Base-by-base conservation (phyloP, 306 rosid species). In the Fagus sylvatica region DNA sequence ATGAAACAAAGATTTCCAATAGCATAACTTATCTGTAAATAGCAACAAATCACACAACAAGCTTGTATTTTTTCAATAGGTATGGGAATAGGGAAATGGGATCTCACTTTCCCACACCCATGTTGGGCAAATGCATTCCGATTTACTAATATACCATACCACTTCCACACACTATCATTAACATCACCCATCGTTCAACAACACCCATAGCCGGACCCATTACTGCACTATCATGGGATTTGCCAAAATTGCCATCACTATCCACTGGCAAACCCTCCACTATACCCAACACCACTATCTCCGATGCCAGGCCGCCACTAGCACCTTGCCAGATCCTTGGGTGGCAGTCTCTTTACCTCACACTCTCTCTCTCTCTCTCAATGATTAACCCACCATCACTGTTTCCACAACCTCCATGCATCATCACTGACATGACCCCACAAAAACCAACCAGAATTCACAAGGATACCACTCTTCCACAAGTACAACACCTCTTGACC, bases 1-100 rank as follows among this genome's bases (percentile, higher is more conserved):
- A 84, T 32, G 59, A 81, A 33, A 30, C 64, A 41, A 72, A 53
- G 32, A 73, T 39, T 62, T 69, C 36, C 1, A 55, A 54, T 72
- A 30, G 62, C 77, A 64, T 42, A 12, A 62, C 17, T 48, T 16
- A 62, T 32, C 33, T 11, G 6, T 30, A 32, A 60, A 60, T 60
- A 33, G 67, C 40, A 60, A 60, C 37, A 10, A 60, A 32, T 32
- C 3, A 30, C 17, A 60, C 67, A 2, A 33, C 0, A 10, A 60
- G 41, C 19, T 60, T 32, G 36, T 19, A 32, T 32, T 30, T 60
- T 7, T 11, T 30, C 67, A 60, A 32, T 11, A 10, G 17, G 8
- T 10, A 34, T 34, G 7, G 28, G 30, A 37, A 65, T 36, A 19
- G 48, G 30, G 30, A 65, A 65, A 3, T 17, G 48, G 19, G 70